phyloP scores from a whole-genome alignment of 2,329 filamentous ascomycete genomes.

The Aspergillus sp. region DNA sequence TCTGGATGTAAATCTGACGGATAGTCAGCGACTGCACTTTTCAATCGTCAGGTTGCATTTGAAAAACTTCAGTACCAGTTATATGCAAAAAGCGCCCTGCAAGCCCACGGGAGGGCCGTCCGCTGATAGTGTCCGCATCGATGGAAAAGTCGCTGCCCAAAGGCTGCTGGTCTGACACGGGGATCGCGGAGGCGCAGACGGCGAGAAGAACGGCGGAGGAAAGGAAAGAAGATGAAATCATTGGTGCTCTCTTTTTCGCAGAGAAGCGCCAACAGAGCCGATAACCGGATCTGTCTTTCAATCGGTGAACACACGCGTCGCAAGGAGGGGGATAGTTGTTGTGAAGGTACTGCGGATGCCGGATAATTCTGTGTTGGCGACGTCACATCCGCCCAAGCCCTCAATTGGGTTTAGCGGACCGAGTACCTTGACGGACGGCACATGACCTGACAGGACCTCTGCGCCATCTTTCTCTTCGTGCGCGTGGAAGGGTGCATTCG shows the following conservation, averaged over 20 bases:
- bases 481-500: too few species aligned
- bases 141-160: constrained; percentile 7
- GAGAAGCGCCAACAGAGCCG: background rate
- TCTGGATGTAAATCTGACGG: constrained; percentile 84
- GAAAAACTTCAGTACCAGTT: constrained; percentile 39
- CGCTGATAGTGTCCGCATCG: constrained; percentile 5
- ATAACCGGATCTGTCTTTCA: background rate
- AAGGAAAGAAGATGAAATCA: constrained; percentile 18
- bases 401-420: background rate
- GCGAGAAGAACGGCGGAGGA: constrained; percentile 11
- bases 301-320: background rate
- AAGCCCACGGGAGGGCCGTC: constrained; percentile 16
- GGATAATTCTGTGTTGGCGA: background rate
- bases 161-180: constrained; percentile 19
- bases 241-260: constrained; percentile 11
- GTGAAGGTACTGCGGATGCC: background rate
- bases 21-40: background rate
- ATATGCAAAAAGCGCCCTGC: constrained; percentile 39
- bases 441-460: background rate
- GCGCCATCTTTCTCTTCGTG: too few species aligned
- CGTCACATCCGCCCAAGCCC: background rate
- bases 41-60: constrained; percentile 20
- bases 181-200: constrained; percentile 17
- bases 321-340: background rate
- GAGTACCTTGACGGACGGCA: background rate